Conservation (phyloP, 2,329 filamentous ascomycete genomes). For the Dothidotthia symphoricarpi region DNA sequence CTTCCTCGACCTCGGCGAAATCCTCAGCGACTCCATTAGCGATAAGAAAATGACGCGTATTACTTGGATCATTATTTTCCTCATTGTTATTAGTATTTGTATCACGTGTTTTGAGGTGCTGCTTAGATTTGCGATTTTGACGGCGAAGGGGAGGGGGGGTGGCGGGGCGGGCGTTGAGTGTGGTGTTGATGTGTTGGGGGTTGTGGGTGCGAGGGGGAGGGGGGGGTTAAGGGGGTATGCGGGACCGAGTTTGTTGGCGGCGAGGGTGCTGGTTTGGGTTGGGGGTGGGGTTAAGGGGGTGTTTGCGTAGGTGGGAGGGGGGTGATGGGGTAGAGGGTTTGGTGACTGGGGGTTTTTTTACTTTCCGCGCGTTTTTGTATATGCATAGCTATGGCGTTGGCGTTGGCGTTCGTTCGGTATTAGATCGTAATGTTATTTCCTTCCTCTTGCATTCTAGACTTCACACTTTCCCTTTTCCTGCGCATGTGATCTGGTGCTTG, state of each 20-base stretch:
- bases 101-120: constrained; percentile 89
- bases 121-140: constrained; percentile 64
- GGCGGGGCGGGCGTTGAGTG: constrained; percentile 3
- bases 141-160: constrained; percentile 21
- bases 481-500: too few relatives aligned
- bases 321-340: not conserved
- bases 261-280: constrained; percentile 25
- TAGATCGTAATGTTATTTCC: too few relatives aligned
- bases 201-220: constrained; percentile 9
- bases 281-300: constrained; percentile 19
- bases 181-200: not conserved
- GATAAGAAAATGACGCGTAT: constrained; percentile 95
- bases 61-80: constrained; percentile 96
- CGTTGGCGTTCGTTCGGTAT: too few relatives aligned
- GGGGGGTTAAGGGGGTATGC: constrained; percentile 17
- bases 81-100: constrained; percentile 86
- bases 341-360: too few relatives aligned
- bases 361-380: too few relatives aligned
- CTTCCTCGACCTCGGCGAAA: constrained; percentile 93
- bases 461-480: too few relatives aligned
- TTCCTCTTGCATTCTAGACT: too few relatives aligned
- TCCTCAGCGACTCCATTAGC: constrained; percentile 85
- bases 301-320: constrained; percentile 3
- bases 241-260: constrained; percentile 29
- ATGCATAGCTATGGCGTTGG: too few relatives aligned